Conservation (phyloP, 441 rosid genomes). For the Jatropha podagrica region DNA sequence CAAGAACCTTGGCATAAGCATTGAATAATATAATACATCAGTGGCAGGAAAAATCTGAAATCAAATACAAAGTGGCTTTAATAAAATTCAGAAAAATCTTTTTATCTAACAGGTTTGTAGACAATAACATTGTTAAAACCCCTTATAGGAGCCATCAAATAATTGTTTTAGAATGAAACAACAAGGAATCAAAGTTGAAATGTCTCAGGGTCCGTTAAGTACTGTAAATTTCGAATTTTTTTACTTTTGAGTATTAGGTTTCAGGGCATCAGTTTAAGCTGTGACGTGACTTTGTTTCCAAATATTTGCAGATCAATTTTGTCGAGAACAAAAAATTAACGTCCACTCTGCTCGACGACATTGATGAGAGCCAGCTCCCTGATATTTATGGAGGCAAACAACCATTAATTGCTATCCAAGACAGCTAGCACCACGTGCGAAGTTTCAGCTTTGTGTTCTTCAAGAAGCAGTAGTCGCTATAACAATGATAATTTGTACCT, state of each 20-base stretch:
- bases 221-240: background rate
- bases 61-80: background rate
- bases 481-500: background rate
- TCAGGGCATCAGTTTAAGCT: background rate
- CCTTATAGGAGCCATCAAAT: background rate
- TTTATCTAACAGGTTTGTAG: background rate
- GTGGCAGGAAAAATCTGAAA: background rate
- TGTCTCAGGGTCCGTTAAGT: background rate
- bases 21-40: no score
- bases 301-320: conserved; percentile 56
- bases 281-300: background rate
- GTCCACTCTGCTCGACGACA: conserved; percentile 57
- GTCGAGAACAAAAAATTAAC: conserved; percentile 69
- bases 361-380: conserved; percentile 74
- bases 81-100: background rate
- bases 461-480: conserved; percentile 5
- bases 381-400: conserved; percentile 72
- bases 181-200: background rate
- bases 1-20: background rate
- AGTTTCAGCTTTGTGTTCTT: background rate
- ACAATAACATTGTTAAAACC: background rate
- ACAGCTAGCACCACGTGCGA: conserved; percentile 24
- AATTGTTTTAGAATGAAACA: background rate
- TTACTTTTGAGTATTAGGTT: background rate
- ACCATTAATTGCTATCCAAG: conserved; percentile 61